Base-by-base conservation (phyloP, 2,329 filamentous ascomycete species). In the Seiridium cupressi region DNA sequence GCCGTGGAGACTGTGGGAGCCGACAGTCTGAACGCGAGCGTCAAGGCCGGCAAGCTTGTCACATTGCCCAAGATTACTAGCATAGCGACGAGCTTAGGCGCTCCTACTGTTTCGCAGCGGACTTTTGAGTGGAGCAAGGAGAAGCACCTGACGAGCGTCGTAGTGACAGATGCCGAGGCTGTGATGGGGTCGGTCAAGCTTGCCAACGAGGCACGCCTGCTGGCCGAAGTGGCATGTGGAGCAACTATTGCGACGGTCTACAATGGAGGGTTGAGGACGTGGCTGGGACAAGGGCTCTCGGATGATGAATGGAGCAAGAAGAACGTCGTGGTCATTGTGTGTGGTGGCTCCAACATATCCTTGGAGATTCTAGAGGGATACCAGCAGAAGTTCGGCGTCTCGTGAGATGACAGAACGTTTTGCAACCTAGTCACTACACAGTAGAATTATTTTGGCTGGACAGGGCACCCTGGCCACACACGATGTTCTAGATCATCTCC, bases 141-240 rank as follows among this genome's bases (percentile, higher is more conserved):
- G 31, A 67, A 75, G 13, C 73, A 74, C 51, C 72, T 83, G 44
- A 78, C 80, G 44, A 87, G 83, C 63, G 76, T 84, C 3, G 89
- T 92, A 0, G 79, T 95, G 7, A 81, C 81, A 2, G 92, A 96
- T 68, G 87, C 86, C 3, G 91, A 95, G 69, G 93, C 94, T 0
- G 92, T 91, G 26, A 84, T 88, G 75, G 93, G 88, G 3, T 90
- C 89, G 58, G 87, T 89, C 68, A 81, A 85, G 32, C 88, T 97
- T 63, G 89, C 91, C 8, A 90, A 97, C 65, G 92, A 96, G 62
- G 91, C 93, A 67, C 79, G 90, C 34, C 77, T 94, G 60, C 79
- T 97, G 60, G 91, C 97, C 3, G 94, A 98, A 77, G 80, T 89
- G 42, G 88, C 93, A 0, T 97, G 94, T 72, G 93, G 93, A 1